A percentile compares a stretch with the other conserved stretches of the same genome.
Conservation (phyloP, 176 grass and related monocot genomes). For the Bolboschoenus planiculmis region DNA sequence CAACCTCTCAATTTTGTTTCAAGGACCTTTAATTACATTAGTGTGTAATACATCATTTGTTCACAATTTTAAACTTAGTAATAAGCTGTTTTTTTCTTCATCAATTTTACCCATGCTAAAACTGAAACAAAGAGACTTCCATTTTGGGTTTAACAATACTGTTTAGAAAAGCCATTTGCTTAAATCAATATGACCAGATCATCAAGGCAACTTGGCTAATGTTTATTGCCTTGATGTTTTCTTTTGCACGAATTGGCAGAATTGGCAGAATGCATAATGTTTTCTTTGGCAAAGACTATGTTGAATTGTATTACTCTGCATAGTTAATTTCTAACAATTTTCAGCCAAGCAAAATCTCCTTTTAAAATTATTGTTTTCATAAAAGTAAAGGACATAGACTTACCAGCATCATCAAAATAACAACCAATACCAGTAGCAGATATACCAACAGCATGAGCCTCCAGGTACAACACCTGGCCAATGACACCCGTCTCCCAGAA, state of each 20-base stretch:
- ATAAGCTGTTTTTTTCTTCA: neutral
- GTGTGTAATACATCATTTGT: neutral
- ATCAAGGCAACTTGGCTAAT: neutral
- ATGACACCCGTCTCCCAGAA: conserved; percentile 94
- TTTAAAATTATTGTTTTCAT: neutral
- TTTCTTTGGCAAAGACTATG: neutral
- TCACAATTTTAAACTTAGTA: neutral
- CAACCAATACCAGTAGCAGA: conserved; percentile 95
- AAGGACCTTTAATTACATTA: neutral
- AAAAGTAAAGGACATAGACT: neutral
- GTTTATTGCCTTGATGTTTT: neutral
- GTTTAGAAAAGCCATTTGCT: neutral
- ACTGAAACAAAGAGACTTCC: neutral
- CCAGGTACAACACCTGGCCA: conserved; percentile 90
- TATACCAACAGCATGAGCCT: conserved; percentile 90
- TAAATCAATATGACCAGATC: neutral
- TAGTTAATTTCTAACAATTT: neutral
- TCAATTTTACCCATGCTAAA: neutral
- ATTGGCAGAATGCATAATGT: neutral
- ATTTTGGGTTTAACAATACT: neutral
- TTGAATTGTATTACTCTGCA: neutral
- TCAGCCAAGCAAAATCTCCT: conserved; percentile 10
- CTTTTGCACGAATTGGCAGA: neutral
- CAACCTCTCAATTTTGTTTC: neutral
- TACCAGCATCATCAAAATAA: conserved; percentile 95